phyloP scores from a whole-genome alignment of 345 rosid genomes.

The Crucihimalaya himalaica region DNA sequence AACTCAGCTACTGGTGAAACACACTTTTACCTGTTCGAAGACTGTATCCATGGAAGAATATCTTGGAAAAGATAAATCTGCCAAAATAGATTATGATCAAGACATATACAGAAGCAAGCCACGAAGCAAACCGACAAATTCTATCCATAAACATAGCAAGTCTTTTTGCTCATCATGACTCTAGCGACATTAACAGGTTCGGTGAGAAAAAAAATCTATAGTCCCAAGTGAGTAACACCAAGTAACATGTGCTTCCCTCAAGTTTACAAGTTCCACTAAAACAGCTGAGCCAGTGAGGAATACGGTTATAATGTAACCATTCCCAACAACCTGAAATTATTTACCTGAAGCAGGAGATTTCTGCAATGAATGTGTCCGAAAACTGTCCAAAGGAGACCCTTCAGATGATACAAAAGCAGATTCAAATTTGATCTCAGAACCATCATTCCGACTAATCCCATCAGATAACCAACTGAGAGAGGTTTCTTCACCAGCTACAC shows the following conservation, averaged over 20 bases:
- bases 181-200: background rate
- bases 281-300: background rate
- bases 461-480: conserved; percentile 73
- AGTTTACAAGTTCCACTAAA: background rate
- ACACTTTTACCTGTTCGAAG: conserved; percentile 62
- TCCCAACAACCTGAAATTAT: background rate
- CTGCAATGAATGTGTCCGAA: conserved; percentile 53
- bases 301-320: background rate
- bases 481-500: conserved; percentile 93
- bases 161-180: background rate
- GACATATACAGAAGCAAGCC: conserved; percentile 8
- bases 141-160: conserved; percentile 7
- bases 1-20: conserved; percentile 14
- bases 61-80: conserved; percentile 77
- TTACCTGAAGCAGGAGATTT: conserved; percentile 90
- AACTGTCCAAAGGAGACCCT: conserved; percentile 64
- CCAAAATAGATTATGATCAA: conserved; percentile 24
- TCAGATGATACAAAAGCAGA: conserved; percentile 65
- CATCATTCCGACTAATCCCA: conserved; percentile 55
- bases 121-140: conserved; percentile 15
- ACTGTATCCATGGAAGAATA: conserved; percentile 60
- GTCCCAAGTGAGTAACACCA: conserved; percentile 15
- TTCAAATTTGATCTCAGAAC: conserved; percentile 60
- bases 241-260: conserved; percentile 2
- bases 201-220: background rate